phyloP scores from a whole-genome alignment of 192 early-diverging fungal species.

The Spizellomyces sp. region DNA sequence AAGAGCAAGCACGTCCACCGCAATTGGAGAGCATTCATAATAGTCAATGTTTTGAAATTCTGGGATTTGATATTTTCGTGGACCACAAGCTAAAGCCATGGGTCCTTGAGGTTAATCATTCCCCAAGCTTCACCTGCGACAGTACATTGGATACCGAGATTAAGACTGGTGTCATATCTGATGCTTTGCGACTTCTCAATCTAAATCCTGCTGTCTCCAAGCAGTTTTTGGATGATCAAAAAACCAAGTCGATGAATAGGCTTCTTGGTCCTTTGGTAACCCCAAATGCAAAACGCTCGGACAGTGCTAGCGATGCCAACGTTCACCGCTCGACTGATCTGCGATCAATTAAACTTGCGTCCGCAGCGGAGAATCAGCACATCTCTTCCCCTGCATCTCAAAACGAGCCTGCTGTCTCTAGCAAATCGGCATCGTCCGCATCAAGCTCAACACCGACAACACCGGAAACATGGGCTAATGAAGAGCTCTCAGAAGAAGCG shows the following conservation, averaged over 20 bases:
- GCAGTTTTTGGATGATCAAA: conserved; percentile 44
- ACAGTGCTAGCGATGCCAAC: not conserved
- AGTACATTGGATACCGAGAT: conserved; percentile 54
- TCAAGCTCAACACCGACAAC: not conserved
- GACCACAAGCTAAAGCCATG: conserved; percentile 62
- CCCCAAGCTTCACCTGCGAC: conserved; percentile 61
- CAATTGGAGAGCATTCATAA: not conserved
- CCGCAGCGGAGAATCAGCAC: not conserved
- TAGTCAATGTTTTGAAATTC: conserved; percentile 60
- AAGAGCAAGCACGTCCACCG: not conserved
- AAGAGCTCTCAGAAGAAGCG: conserved; percentile 8
- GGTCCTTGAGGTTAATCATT: conserved; percentile 67
- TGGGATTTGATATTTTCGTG: conserved; percentile 65
- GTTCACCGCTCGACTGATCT: not conserved
- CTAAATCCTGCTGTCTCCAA: conserved; percentile 25
- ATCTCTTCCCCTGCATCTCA: not conserved
- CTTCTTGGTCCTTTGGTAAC: conserved; percentile 21
- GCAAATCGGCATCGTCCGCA: not conserved
- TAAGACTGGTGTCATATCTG: conserved; percentile 54
- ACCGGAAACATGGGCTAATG: not conserved
- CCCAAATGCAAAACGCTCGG: not conserved
- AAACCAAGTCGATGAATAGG: conserved; percentile 31
- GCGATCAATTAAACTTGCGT: not conserved
- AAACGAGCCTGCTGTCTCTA: not conserved
- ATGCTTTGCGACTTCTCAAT: conserved; percentile 51